These are phyloP conservation scores for Orbilia ellipsospora DNA, from an alignment of 2,329 filamentous ascomycete species.

Conservation along the genomic window DNA sequence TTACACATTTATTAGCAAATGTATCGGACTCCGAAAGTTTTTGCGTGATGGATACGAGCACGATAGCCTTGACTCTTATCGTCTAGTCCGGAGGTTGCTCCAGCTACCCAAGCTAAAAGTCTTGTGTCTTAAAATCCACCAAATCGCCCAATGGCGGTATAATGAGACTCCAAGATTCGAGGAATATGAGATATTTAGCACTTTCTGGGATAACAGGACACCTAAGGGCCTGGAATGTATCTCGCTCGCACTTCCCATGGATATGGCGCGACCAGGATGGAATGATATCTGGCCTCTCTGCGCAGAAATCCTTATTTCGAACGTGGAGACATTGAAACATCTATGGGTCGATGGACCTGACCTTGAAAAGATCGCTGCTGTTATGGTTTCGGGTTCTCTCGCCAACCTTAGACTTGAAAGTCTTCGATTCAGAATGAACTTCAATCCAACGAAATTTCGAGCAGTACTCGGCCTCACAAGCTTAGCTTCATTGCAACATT, in stretches of 20 bases:
- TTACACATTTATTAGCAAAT: constrained; percentile 31
- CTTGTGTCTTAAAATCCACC: constrained; percentile 44
- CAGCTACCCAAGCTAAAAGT: constrained; percentile 31
- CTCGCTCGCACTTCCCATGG: constrained; percentile 34
- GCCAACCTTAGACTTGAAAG: constrained; percentile 13
- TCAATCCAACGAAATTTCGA: constrained; percentile 14
- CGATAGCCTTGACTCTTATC: constrained; percentile 13
- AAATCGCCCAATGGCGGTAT: constrained; percentile 21
- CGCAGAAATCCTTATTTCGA: constrained; percentile 11
- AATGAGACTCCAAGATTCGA: constrained; percentile 37
- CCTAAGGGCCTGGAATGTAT: constrained; percentile 31
- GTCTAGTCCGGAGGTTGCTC: constrained; percentile 23
- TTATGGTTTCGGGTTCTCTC: constrained; percentile 7
- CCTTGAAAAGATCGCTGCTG: constrained; percentile 17
- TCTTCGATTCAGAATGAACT: constrained; percentile 25
- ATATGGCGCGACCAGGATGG: constrained; percentile 27
- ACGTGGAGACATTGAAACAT: constrained; percentile 28
- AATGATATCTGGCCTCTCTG: constrained; percentile 36
- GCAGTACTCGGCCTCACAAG: constrained; percentile 9
- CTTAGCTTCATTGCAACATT: not conserved
- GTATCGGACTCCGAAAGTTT: constrained; percentile 31
- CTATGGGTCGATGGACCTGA: constrained; percentile 37
- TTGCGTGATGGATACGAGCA: constrained; percentile 46
- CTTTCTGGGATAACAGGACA: not conserved
- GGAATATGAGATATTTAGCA: constrained; percentile 19